Evolutionary conservation across 352 stramenopile genomes (phyloP), one percentile per base, ranked within the genome.

Genomic region (Nannochloropsis limnetica): DNA sequence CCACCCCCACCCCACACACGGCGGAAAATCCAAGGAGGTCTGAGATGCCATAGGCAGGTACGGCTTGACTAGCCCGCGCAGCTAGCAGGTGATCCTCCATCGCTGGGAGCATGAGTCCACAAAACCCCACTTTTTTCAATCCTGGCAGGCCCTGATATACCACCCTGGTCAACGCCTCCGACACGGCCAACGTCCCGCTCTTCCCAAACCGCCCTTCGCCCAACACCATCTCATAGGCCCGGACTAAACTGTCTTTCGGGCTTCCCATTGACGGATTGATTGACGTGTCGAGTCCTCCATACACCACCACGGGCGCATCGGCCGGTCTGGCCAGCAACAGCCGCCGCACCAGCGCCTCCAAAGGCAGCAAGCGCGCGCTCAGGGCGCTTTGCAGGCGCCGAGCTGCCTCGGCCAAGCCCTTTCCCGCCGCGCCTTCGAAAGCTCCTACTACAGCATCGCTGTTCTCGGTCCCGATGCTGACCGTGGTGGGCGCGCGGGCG

Each of bases 381-480:
- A 74, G 15, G 4, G 25, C n/a, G 22, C 9, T 74, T 29, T 74
- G n/a, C 11, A 74, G 61, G n/a, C 61, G 61, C 61, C 20, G 61
- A 25, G 61, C 61, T 74, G 61, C 61, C 61, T 22, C 61, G 61
- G 5, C 25, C n/a, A 74, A 4, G 25, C 61, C 61, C n/a, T 29
- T 22, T 8, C 20, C 61, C n/a, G 0, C 61, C 25, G 61, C 25
- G 20, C 22, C n/a, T 22, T 74, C n/a, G 61, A 74, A 74, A 4
- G 61, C 61, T 20, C 22, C 25, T 20, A 74, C 61, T 9, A 74
- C 61, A 25, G 22, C 9, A 20, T 74, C 61, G 25, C 61, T 74
- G 61, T 74, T 74, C 61, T 74, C 61, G 25, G 61, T 74, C 25
- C 61, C 61, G n/a, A 74, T 74, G 61, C 61, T 74, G 61, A 74